Conservation (phyloP, 2,329 filamentous ascomycete species). For the Aspergillus fumigatus region DNA sequence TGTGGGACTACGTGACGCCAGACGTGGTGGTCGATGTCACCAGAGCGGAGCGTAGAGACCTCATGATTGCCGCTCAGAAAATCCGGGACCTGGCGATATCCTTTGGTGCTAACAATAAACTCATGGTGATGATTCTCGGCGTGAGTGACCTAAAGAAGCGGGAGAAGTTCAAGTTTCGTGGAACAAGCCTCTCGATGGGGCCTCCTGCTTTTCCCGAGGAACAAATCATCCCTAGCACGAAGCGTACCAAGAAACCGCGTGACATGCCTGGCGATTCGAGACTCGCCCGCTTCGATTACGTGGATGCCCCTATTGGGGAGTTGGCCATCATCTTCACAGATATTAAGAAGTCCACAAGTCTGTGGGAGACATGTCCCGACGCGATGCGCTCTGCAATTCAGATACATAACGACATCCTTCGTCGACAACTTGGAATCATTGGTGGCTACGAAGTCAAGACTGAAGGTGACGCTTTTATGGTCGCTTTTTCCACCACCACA, state of each 20-base stretch:
- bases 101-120: slow-evolving; percentile 88
- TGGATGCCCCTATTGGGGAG: slow-evolving; percentile 84
- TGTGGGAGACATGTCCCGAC: slow-evolving; percentile 93
- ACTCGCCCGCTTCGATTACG: slow-evolving; percentile 82
- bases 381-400: slow-evolving; percentile 97
- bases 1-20: slow-evolving; percentile 91
- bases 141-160: slow-evolving; percentile 85
- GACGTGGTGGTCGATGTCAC: slow-evolving; percentile 90
- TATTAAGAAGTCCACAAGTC: slow-evolving; percentile 94
- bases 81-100: slow-evolving; percentile 91
- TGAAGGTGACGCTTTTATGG: slow-evolving; percentile 99
- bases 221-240: slow-evolving; percentile 57
- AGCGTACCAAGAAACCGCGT: slow-evolving; percentile 57
- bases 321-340: slow-evolving; percentile 96
- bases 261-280: slow-evolving; percentile 73
- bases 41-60: slow-evolving; percentile 75
- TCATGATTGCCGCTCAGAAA: slow-evolving; percentile 94
- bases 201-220: slow-evolving; percentile 66
- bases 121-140: slow-evolving; percentile 99
- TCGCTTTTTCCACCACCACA: slow-evolving; percentile 93
- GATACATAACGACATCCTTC: slow-evolving; percentile 95
- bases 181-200: slow-evolving; percentile 80
- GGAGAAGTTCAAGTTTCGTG: slow-evolving; percentile 68
- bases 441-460: slow-evolving; percentile 99
- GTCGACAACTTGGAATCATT: slow-evolving; percentile 84